phyloP scores from a whole-genome alignment of 176 grass and related monocot species.

The Aechmea fasciata region DNA sequence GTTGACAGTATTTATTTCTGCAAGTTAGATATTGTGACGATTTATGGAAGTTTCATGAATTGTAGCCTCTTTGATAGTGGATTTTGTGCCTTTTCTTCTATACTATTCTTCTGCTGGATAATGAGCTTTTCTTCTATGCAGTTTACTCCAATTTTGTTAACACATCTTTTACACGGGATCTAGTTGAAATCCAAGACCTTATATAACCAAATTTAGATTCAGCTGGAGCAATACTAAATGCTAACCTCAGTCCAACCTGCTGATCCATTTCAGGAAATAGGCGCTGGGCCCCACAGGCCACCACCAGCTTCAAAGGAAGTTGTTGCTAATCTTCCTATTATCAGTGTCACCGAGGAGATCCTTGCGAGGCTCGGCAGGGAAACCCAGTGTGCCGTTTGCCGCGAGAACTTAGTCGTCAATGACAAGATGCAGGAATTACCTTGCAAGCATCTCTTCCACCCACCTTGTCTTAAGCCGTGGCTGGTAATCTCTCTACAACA shows the following conservation, averaged over 20 bases:
- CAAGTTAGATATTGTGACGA: too few species aligned
- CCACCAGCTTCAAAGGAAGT: constrained; percentile 93
- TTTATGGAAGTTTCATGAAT: too few species aligned
- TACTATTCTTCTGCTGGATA: too few species aligned
- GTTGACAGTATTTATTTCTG: too few species aligned
- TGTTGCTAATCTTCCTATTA: constrained; percentile 69
- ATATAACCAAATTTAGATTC: neutral
- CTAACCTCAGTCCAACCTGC: neutral
- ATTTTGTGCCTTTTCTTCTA: too few species aligned
- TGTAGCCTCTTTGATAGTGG: too few species aligned
- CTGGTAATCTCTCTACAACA: constrained; percentile 37
- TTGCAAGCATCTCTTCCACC: constrained; percentile 98
- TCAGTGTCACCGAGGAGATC: constrained; percentile 57
- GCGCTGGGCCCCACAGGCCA: constrained; percentile 28
- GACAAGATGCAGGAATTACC: constrained; percentile 98
- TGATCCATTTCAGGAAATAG: constrained; percentile 37
- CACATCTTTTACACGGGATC: too few species aligned
- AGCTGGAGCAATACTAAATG: neutral
- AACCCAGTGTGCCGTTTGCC: constrained; percentile 90
- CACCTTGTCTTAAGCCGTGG: constrained; percentile 86
- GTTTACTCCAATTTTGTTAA: too few species aligned
- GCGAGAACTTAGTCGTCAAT: constrained; percentile 62
- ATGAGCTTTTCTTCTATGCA: too few species aligned
- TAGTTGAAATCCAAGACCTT: neutral
- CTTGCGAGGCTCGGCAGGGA: constrained; percentile 58